Conservation (phyloP, 2,329 filamentous ascomycete genomes). For the Talaromyces piceae region DNA sequence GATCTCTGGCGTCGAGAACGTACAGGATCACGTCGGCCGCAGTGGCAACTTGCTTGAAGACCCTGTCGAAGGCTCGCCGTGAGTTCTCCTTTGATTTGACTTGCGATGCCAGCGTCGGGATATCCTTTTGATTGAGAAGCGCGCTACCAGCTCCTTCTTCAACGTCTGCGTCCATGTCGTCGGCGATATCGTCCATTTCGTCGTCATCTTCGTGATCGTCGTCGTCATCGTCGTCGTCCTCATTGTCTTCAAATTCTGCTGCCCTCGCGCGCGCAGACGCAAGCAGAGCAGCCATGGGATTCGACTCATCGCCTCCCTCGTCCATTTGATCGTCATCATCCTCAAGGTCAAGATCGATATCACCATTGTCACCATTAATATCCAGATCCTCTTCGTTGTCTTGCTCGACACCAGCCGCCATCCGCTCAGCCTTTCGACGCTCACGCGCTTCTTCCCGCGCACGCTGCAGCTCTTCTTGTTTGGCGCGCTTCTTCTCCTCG, state of each 20-base stretch:
- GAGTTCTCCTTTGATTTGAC: slow-evolving; percentile 51
- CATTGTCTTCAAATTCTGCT: slow-evolving; percentile 39
- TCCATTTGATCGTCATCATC: slow-evolving; percentile 50
- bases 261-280: slow-evolving; percentile 38
- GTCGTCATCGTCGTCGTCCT: slow-evolving; percentile 35
- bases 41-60: slow-evolving; percentile 89
- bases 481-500: slow-evolving; percentile 74
- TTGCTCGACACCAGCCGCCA: slow-evolving; percentile 29
- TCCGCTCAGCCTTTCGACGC: slow-evolving; percentile 34
- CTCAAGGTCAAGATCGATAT: slow-evolving; percentile 48
- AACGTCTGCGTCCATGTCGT: slow-evolving; percentile 44
- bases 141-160: slow-evolving; percentile 40
- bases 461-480: slow-evolving; percentile 68
- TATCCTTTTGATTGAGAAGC: slow-evolving; percentile 42
- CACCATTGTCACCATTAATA: slow-evolving; percentile 15
- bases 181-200: slow-evolving; percentile 47
- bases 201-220: slow-evolving; percentile 47
- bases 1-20: slow-evolving; percentile 85
- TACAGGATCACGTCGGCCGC: slow-evolving; percentile 86
- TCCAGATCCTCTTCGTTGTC: slow-evolving; percentile 13
- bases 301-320: slow-evolving; percentile 48
- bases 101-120: slow-evolving; percentile 39
- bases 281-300: slow-evolving; percentile 39
- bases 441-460: slow-evolving; percentile 58
- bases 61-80: slow-evolving; percentile 84